Evolutionary conservation across 192 early-diverging fungal species (phyloP), one percentile per base, ranked within the genome.

Genomic region (Rhizophagus prolifer): DNA sequence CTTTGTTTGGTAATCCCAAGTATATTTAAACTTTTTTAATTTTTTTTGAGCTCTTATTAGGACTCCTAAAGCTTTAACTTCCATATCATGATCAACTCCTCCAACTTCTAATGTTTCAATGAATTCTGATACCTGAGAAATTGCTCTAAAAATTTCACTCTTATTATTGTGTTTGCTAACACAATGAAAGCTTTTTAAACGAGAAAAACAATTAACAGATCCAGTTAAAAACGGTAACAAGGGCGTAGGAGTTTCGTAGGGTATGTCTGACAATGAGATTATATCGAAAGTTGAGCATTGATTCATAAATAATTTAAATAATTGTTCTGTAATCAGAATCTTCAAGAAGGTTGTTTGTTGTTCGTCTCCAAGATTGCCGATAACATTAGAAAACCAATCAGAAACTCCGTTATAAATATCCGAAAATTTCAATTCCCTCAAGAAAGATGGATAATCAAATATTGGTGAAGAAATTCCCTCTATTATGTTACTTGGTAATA

Each of bases 361-460:
- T 16, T 64, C 62, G 19, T 64, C 62, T 30, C 9, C 8, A 64
- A 64, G 25, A 64, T 64, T 64, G 6, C 30, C 30, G 10, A 30
- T 30, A 7, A 30, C 62, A 14, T 26, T 64, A 30, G 62, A 26
- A 31, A 64, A 30, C 62, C 62, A 64, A 64, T 64, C 62, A 16
- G 62, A 64, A 7, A 41, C 26, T 16, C 26, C 62, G 10, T 26
- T 64, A 64, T 64, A 64, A 30, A 70, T 38, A n/a, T 70, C 68
- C 68, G 36, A 31, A 50, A 70, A 70, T 70, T 70, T 70, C 19
- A 70, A 25, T 70, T 70, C 44, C 3, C 68, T 31, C 2, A 70
- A 41, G 21, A 70, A 70, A 28, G 68, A 70, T 25, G 68, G 68
- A 41, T 70, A 70, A 28, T 70, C 46, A 44, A 70, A 70, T 41